phyloP scores from a whole-genome alignment of 2,329 filamentous ascomycete species.

The Ophiostoma ips region DNA sequence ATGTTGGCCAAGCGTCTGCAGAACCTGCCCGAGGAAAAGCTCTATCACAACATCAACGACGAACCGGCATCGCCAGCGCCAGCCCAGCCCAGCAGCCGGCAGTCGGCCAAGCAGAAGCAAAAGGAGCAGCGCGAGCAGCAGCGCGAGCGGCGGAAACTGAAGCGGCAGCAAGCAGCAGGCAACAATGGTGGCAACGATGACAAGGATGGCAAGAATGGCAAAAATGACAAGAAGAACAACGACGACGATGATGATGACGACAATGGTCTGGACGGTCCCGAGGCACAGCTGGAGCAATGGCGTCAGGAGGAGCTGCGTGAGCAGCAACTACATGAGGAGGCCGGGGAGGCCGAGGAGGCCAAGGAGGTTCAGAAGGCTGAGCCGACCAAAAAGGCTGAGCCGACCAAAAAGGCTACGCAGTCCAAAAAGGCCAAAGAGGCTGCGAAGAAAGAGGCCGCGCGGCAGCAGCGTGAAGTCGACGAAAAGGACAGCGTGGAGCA shows the following conservation, averaged over 20 bases:
- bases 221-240: no score
- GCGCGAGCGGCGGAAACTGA: background rate
- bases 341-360: background rate
- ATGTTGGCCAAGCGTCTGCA: slow-evolving; percentile 33
- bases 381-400: background rate
- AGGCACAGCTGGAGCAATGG: background rate
- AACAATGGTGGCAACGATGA: no score
- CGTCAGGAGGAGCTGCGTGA: background rate
- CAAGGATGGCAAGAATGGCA: background rate
- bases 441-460: background rate
- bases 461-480: background rate
- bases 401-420: background rate
- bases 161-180: background rate
- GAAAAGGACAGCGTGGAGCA: background rate
- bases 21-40: slow-evolving; percentile 9
- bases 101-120: slow-evolving; percentile 2
- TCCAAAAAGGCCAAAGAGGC: background rate
- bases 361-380: no score
- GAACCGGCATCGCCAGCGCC: background rate
- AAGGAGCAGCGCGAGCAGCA: background rate
- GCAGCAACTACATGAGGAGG: background rate
- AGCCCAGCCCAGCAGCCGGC: background rate
- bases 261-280: background rate
- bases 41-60: slow-evolving; percentile 1
- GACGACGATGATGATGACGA: background rate